Percentiles rank a stretch among this genome's conserved stretches.
phyloP scores from a whole-genome alignment of 2,329 filamentous ascomycete species.

The Epichloe brachyelytri region DNA sequence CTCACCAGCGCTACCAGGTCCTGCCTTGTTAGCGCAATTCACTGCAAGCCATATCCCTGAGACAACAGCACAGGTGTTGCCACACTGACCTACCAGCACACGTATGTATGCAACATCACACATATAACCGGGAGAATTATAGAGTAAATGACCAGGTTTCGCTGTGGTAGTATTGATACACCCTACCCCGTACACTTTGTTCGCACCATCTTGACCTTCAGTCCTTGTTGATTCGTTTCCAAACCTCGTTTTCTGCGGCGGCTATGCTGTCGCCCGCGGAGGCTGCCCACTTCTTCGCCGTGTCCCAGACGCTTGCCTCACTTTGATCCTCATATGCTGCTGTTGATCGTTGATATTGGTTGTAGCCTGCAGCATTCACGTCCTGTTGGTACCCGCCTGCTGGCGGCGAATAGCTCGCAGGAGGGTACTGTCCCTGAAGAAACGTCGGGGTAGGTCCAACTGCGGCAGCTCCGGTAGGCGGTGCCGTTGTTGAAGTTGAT shows the following conservation, averaged over 20 bases:
- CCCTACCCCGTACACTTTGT: neutral
- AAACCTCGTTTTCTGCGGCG: constrained; percentile 47
- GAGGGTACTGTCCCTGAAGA: constrained; percentile 14
- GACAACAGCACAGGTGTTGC: neutral
- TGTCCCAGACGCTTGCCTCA: constrained; percentile 38
- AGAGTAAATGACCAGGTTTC: neutral
- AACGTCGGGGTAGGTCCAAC: constrained; percentile 11
- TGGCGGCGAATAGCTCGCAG: constrained; percentile 29
- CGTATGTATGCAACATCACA: neutral
- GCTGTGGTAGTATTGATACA: neutral
- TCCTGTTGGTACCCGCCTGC: constrained; percentile 44
- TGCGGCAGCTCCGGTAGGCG: neutral
- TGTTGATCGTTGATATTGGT: constrained; percentile 31
- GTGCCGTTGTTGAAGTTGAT: constrained; percentile 24
- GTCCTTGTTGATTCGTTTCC: constrained; percentile 49
- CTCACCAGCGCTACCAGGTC: neutral
- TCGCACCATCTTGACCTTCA: constrained; percentile 9
- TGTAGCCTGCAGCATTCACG: constrained; percentile 36
- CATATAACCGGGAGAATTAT: neutral
- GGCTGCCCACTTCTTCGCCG: constrained; percentile 44
- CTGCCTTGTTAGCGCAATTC: neutral
- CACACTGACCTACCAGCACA: neutral
- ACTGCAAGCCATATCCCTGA: constrained; percentile 1
- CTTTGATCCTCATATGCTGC: constrained; percentile 15
- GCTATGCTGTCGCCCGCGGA: constrained; percentile 44